phyloP scores from a whole-genome alignment of 257 asterid species.

The Solanum chmielewskii region DNA sequence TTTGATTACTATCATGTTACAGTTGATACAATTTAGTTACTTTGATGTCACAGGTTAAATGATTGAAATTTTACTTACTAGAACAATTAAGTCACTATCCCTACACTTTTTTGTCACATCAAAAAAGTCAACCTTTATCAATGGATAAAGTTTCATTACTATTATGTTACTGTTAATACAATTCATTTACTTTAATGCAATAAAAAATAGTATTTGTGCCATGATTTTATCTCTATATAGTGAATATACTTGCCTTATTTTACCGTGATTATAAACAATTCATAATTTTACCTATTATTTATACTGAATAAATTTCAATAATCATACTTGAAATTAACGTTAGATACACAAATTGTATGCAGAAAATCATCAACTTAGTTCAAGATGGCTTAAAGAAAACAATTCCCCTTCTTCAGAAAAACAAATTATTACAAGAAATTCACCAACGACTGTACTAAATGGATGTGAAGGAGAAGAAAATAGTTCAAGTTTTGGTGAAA shows the following conservation, averaged over 20 bases:
- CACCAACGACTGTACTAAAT: constrained; percentile 57
- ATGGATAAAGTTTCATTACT: background rate
- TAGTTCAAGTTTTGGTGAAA: constrained; percentile 31
- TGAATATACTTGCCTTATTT: background rate
- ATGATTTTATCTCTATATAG: background rate
- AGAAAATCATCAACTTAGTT: constrained; percentile 29
- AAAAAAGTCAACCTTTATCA: background rate
- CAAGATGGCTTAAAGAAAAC: constrained; percentile 32
- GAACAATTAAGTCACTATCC: background rate
- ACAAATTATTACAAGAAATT: constrained; percentile 3
- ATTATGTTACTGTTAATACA: background rate
- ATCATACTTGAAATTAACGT: background rate
- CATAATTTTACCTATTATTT: background rate
- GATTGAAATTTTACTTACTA: background rate
- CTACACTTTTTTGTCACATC: background rate
- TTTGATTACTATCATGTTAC: background rate
- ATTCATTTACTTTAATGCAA: background rate
- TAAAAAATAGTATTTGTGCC: background rate
- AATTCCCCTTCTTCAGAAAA: constrained; percentile 43
- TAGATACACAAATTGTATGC: background rate
- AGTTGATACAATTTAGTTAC: too few relatives aligned
- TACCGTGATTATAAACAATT: background rate
- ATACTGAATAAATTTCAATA: background rate
- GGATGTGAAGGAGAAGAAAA: constrained; percentile 38
- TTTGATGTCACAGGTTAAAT: background rate